Evolutionary conservation across 2,329 filamentous ascomycete species (phyloP), one percentile per base, ranked within the genome.

Genomic region (Malbranchea zuffiana): DNA sequence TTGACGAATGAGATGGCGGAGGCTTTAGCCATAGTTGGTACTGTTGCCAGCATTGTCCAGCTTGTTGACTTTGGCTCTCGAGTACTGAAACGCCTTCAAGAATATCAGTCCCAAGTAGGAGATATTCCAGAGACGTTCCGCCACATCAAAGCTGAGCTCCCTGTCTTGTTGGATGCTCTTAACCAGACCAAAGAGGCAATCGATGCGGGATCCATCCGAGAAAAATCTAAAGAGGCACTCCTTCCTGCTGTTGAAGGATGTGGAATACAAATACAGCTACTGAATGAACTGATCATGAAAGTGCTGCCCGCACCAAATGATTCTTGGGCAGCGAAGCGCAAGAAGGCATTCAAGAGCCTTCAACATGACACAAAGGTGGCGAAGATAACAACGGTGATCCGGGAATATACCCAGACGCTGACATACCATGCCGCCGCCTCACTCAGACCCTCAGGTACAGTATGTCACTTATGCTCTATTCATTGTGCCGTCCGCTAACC

Each of bases 41-140:
- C 47, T 29, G 45, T 42, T 32, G 41, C 49, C 7, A 52, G 27
- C 33, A 45, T 52, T 5, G 31, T 47, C 19, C 42, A 42, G 20
- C 33, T 44, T 18, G 27, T 43, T 16, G 40, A 44, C 27, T 43
- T 43, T 21, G 25, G 34, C 28, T n/a, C 28, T 8, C 11, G 15
- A 16, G 28, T 31, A n/a, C 11, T 31, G 15, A n/a, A 31, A n/a
- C 28, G 11, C 11, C 28, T 31, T n/a, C 8, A 31, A n/a, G 28
- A 3, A 16, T 31, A n/a, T 13, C 28, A 31, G 11, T 31, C 28
- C 15, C 11, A 31, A 8, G 2, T 16, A 3, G 28, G 28, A 31
- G 28, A 31, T 31, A 15, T 31, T 16, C 28, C 28, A 3, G 28
- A 16, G 11, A 3, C 11, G 28, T n/a, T n/a, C 15, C 28, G 15